Base-by-base conservation (phyloP, 2,329 filamentous ascomycete species). In the Apiospora phragmitis region DNA sequence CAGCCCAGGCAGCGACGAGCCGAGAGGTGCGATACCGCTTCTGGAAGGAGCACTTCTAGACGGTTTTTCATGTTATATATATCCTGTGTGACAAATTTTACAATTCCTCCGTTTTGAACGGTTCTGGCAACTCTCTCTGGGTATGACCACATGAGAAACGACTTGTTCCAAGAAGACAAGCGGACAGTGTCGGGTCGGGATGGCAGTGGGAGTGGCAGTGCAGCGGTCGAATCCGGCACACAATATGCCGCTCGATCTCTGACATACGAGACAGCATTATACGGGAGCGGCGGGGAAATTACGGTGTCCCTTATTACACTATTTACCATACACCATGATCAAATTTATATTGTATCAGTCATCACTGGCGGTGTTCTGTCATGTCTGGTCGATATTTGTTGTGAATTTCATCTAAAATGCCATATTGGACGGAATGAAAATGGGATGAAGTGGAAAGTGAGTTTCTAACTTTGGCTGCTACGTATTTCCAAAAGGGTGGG, bases 31-130 rank as follows among this genome's bases (percentile, higher is more conserved):
- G 91, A 77, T 99, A 98, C 85, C 93, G 94, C 77, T 99, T 99
- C 86, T 99, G 96, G 96, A 99, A 99, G 85, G 96, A 99, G 83
- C 95, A 99, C 80, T 92, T 92, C 79, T 92, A 87, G 65, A 45
- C 45, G 38, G 65, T 21, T 21, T 67, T 65, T 67, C 21, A 66
- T 67, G 41, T 51, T 51, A n/a, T 47, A 68, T 35, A 38, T 68
- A 12, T 12, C 24, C 59, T 67, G 38, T 14, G 65, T 24, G 21
- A 67, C 38, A 14, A 7, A n/a, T 29, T 29, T 4, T 43, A 43
- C 65, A 67, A 43, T 4, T 45, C 41, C n/a, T 43, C 38, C 41
- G 41, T 38, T 62, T n/a, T n/a, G 3, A 62, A 38, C 32, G 55
- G 18, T 38, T 38, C 29, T n/a, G 55, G 55, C 32, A 35, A 35